phyloP scores from a whole-genome alignment of 768 basidiomycete species.

The Gautieria morchelliformis region DNA sequence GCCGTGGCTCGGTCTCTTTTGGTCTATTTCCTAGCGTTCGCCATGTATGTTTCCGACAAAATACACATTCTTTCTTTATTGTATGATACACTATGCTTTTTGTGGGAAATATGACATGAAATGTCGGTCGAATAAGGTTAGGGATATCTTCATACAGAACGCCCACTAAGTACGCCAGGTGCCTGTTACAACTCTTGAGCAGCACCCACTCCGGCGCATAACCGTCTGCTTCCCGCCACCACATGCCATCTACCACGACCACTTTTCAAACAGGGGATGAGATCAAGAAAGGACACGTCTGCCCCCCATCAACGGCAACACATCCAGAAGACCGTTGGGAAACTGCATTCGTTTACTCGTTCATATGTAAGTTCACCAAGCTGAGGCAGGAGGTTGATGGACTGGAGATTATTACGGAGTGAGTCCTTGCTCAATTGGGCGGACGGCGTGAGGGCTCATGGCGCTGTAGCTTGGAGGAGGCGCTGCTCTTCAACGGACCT shows the following conservation, averaged over 20 bases:
- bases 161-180: conserved; percentile 5
- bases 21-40: conserved; percentile 6
- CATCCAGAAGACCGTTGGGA: conserved; percentile 85
- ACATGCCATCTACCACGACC: conserved; percentile 11
- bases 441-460: background rate
- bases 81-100: background rate
- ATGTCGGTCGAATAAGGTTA: conserved; percentile 9
- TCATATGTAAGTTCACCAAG: conserved; percentile 75
- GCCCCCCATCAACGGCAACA: conserved; percentile 48
- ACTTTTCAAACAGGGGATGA: background rate
- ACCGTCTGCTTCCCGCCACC: conserved; percentile 16
- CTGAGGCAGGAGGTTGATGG: conserved; percentile 70
- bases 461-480: conserved; percentile 62
- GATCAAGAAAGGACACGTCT: conserved; percentile 43
- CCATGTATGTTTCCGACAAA: conserved; percentile 1
- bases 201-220: conserved; percentile 25
- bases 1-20: conserved; percentile 7
- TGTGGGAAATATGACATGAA: conserved; percentile 7
- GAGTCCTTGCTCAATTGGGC: conserved; percentile 25
- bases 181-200: conserved; percentile 6
- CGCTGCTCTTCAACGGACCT: conserved; percentile 52
- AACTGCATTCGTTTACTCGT: conserved; percentile 74
- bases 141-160: conserved; percentile 5
- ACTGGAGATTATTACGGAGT: conserved; percentile 77
- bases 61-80: background rate